These are phyloP conservation scores for Hirsutella thompsonii DNA, from an alignment of 2,329 filamentous ascomycete genomes.

Conservation along the genomic window DNA sequence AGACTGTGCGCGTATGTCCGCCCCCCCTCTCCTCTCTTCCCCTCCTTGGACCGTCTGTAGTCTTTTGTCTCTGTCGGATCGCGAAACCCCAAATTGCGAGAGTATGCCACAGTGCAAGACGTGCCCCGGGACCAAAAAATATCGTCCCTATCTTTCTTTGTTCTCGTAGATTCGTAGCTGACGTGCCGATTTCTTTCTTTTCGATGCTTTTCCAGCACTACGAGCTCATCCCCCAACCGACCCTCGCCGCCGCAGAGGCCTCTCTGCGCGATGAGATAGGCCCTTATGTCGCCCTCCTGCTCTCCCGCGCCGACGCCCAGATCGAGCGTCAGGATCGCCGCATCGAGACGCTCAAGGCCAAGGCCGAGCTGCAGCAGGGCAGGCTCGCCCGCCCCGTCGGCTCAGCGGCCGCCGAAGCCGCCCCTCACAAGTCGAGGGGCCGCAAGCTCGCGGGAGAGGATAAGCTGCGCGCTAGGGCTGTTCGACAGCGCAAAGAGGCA, in stretches of 20 bases:
- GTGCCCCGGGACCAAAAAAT: background rate
- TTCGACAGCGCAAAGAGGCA: conserved; percentile 72
- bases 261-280: conserved; percentile 79
- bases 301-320: conserved; percentile 71
- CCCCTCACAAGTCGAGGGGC: conserved; percentile 7
- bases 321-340: conserved; percentile 72
- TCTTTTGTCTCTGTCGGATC: too few relatives aligned
- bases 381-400: conserved; percentile 24
- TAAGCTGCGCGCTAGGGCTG: conserved; percentile 40
- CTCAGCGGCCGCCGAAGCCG: conserved; percentile 5
- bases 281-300: conserved; percentile 69
- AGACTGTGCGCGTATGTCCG: conserved; percentile 39
- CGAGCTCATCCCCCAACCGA: conserved; percentile 78
- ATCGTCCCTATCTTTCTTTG: too few relatives aligned
- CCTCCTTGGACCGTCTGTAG: too few relatives aligned
- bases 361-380: conserved; percentile 73
- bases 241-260: conserved; percentile 69
- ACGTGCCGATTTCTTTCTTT: background rate
- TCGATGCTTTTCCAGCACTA: conserved; percentile 51
- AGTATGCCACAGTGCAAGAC: too few relatives aligned
- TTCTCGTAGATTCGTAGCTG: background rate
- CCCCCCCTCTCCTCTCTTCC: background rate
- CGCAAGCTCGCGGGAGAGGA: conserved; percentile 38
- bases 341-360: conserved; percentile 72
- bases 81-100: too few relatives aligned